These are phyloP conservation scores for Penicillium sp. DNA, from an alignment of 2,329 filamentous ascomycete genomes.

Conservation along the genomic window DNA sequence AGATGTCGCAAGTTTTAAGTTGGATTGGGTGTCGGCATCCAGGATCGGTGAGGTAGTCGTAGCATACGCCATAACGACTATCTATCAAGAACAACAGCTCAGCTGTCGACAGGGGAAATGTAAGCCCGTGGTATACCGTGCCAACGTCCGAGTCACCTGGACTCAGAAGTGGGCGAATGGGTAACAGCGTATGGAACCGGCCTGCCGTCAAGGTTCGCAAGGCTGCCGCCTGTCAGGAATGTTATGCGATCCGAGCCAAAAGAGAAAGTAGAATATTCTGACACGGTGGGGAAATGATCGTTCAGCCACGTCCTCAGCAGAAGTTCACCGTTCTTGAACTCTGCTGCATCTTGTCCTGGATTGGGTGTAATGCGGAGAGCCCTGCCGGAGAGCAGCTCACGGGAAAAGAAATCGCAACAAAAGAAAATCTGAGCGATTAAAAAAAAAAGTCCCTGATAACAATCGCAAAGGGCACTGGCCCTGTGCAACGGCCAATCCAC, in stretches of 20 bases:
- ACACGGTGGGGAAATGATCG: constrained; percentile 30
- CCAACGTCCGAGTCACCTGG: constrained; percentile 43
- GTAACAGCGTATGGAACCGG: constrained; percentile 31
- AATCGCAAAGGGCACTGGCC: constrained; percentile 27
- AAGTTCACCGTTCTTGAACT: constrained; percentile 42
- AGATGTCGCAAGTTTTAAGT: constrained; percentile 37
- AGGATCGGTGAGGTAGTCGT: constrained; percentile 37
- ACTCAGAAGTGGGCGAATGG: constrained; percentile 37
- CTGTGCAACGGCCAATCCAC: constrained; percentile 20
- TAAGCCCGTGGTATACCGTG: constrained; percentile 32
- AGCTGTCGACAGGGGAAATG: constrained; percentile 32
- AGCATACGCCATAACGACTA: constrained; percentile 41
- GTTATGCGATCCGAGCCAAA: constrained; percentile 35
- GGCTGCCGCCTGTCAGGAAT: constrained; percentile 24
- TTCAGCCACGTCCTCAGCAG: constrained; percentile 44
- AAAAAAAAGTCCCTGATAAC: constrained; percentile 22
- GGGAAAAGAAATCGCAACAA: constrained; percentile 25
- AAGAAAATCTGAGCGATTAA: constrained; percentile 14
- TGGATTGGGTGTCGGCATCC: constrained; percentile 38
- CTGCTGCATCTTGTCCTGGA: constrained; percentile 48
- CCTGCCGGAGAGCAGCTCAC: constrained; percentile 43
- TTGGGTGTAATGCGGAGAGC: constrained; percentile 42
- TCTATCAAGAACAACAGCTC: constrained; percentile 32
- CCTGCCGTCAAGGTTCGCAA: constrained; percentile 30
- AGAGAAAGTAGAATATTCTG: constrained; percentile 33